A percentile compares a stretch with the other conserved stretches of the same genome.
Conservation (phyloP, 306 rosid species). For the Carpinus fangiana region DNA sequence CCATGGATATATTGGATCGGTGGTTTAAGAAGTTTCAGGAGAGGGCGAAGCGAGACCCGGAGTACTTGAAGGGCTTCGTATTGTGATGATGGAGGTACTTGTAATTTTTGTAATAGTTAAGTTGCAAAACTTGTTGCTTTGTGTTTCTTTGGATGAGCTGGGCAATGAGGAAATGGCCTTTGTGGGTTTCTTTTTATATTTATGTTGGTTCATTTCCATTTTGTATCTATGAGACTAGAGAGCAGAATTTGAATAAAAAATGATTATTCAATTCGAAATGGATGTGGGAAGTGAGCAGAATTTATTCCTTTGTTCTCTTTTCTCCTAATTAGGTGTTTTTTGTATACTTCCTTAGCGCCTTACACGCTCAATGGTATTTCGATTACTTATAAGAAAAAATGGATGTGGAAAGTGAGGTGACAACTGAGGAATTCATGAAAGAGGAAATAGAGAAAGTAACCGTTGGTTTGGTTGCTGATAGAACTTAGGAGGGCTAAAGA, state of each 20-base stretch:
- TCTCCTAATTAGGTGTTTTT: no score
- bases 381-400: not conserved
- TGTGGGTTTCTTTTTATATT: not conserved
- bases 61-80: slow-evolving; percentile 72
- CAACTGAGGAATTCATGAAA: not conserved
- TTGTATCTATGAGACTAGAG: not conserved
- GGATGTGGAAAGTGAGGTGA: not conserved
- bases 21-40: slow-evolving; percentile 95
- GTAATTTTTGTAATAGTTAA: not conserved
- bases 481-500: not conserved
- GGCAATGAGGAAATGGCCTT: not conserved
- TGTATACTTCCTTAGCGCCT: no score
- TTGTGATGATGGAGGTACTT: slow-evolving; percentile 28
- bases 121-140: not conserved
- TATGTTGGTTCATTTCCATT: not conserved
- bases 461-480: not conserved
- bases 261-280: not conserved
- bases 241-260: not conserved
- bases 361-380: no score
- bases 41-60: slow-evolving; percentile 81
- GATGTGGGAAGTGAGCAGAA: not conserved
- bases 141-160: not conserved
- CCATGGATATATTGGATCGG: slow-evolving; percentile 87
- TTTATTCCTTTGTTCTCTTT: no score
- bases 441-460: not conserved